These are phyloP conservation scores for Phyllosticta citrichinensis DNA, from an alignment of 2,329 filamentous ascomycete species.

Conservation along the genomic window DNA sequence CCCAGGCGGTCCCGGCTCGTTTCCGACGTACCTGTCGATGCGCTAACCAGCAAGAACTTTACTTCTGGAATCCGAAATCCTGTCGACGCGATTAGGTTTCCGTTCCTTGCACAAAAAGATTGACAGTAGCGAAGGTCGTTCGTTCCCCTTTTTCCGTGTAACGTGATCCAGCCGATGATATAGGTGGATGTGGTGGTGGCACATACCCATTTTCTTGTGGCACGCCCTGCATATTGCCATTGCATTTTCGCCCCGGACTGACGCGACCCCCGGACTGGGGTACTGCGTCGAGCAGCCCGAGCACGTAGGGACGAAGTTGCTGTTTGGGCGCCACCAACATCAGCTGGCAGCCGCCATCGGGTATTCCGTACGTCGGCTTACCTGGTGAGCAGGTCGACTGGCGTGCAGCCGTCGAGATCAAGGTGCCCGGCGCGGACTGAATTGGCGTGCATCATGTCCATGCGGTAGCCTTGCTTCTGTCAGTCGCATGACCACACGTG, in stretches of 20 bases:
- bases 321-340: constrained; percentile 23
- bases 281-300: constrained; percentile 61
- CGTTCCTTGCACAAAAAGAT: neutral
- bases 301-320: constrained; percentile 71
- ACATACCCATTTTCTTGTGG: constrained; percentile 61
- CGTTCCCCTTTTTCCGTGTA: neutral
- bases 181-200: neutral
- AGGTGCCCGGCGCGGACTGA: constrained; percentile 70
- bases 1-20: neutral
- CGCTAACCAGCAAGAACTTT: constrained; percentile 63
- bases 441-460: constrained; percentile 61
- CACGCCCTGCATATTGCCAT: constrained; percentile 71
- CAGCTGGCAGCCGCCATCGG: neutral
- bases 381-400: constrained; percentile 66
- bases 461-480: constrained; percentile 33
- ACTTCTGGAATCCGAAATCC: constrained; percentile 67
- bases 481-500: constrained; percentile 3
- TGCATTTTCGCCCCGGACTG: constrained; percentile 62
- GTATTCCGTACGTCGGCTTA: constrained; percentile 16
- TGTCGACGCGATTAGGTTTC: constrained; percentile 13
- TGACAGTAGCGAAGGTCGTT: too few relatives aligned
- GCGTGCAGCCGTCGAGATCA: constrained; percentile 63
- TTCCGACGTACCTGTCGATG: constrained; percentile 28
- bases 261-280: constrained; percentile 52
- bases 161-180: neutral